phyloP scores from a whole-genome alignment of 441 rosid species.

The Pelargonium fulgidum region DNA sequence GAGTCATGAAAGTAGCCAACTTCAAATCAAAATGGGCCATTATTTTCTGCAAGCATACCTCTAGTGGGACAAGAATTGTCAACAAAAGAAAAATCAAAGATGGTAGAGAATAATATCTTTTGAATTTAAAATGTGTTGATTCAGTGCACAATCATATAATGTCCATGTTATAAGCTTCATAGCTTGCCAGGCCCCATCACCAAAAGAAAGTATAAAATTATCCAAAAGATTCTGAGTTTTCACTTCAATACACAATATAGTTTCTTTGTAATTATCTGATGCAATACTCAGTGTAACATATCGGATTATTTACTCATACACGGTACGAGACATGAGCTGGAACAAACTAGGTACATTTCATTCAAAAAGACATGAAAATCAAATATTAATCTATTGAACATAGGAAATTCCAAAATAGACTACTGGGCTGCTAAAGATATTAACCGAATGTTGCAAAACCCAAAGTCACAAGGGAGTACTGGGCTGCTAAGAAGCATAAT shows the following conservation, averaged over 20 bases:
- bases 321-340: not conserved
- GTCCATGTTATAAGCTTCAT: too few species aligned
- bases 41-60: not conserved
- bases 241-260: not conserved
- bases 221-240: not conserved
- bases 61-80: slow-evolving; percentile 8
- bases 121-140: slow-evolving; percentile 16
- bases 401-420: not conserved
- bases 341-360: not conserved
- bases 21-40: slow-evolving; percentile 6
- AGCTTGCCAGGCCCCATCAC: not conserved
- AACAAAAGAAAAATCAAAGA: slow-evolving; percentile 16
- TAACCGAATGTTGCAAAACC: not conserved
- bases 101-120: slow-evolving; percentile 17
- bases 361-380: not conserved
- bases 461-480: not conserved
- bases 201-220: not conserved
- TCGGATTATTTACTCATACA: too few species aligned
- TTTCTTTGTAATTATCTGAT: not conserved
- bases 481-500: not conserved
- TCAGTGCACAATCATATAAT: not conserved
- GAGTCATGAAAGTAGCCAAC: too few species aligned
- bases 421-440: too few species aligned
- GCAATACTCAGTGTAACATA: too few species aligned
- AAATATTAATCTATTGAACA: too few species aligned